A percentile compares a stretch with the other conserved stretches of the same genome.
These are phyloP conservation scores for Fusarium stilboides DNA, from an alignment of 2,329 filamentous ascomycete species.

Conservation along the genomic window DNA sequence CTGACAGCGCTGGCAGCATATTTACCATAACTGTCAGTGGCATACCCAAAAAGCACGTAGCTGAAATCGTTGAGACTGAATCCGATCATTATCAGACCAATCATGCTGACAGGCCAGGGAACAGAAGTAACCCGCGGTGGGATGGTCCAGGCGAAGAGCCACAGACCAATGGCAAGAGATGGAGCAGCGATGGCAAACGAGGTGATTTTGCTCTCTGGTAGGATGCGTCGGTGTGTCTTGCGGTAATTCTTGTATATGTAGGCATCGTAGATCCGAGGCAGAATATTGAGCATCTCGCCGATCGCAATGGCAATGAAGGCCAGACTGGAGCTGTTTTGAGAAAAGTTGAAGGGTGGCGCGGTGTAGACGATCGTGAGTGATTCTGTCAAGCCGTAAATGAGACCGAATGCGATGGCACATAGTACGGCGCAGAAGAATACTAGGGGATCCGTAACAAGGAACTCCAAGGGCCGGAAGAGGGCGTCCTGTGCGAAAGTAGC, in stretches of 20 bases:
- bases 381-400: slow-evolving; percentile 25
- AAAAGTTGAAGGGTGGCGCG: slow-evolving; percentile 6
- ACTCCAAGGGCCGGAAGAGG: slow-evolving; percentile 20
- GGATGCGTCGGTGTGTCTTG: slow-evolving; percentile 3
- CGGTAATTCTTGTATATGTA: slow-evolving; percentile 23
- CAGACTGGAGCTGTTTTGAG: slow-evolving; percentile 7
- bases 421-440: slow-evolving; percentile 14
- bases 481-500: neutral
- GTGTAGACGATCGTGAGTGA: slow-evolving; percentile 21
- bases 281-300: slow-evolving; percentile 11
- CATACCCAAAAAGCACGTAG: slow-evolving; percentile 21
- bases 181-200: slow-evolving; percentile 15
- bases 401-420: slow-evolving; percentile 21
- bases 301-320: slow-evolving; percentile 15
- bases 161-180: slow-evolving; percentile 11
- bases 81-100: slow-evolving; percentile 13
- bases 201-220: slow-evolving; percentile 8
- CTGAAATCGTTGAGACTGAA: slow-evolving; percentile 24
- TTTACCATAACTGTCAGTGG: slow-evolving; percentile 16
- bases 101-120: slow-evolving; percentile 27
- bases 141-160: slow-evolving; percentile 28
- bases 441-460: slow-evolving; percentile 13
- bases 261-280: slow-evolving; percentile 7
- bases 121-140: slow-evolving; percentile 10
- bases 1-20: slow-evolving; percentile 24